Percentiles rank a stretch among this genome's conserved stretches.
These are phyloP conservation scores for Saccharum spontaneum DNA, from an alignment of 176 grass and related monocot species.

Conservation along the genomic window DNA sequence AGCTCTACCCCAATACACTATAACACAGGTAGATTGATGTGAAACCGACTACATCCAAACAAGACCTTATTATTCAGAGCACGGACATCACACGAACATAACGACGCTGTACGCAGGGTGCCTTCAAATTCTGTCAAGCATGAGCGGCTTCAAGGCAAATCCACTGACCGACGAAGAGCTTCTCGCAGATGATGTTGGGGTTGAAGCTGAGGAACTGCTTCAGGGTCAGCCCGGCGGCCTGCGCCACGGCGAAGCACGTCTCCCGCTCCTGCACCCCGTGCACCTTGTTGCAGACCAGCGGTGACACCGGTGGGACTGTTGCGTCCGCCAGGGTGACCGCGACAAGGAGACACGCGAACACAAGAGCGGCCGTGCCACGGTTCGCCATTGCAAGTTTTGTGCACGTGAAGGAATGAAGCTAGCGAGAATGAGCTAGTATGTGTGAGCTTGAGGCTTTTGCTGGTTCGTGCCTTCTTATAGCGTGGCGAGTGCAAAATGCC, in stretches of 20 bases:
- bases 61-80: slow-evolving; percentile 1
- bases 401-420: neutral
- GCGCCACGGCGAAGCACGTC: slow-evolving; percentile 31
- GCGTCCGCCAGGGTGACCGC: slow-evolving; percentile 11
- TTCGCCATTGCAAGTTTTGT: slow-evolving; percentile 39
- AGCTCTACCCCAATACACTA: too few relatives aligned
- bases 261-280: slow-evolving; percentile 26
- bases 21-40: too few relatives aligned
- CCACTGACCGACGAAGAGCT: slow-evolving; percentile 49
- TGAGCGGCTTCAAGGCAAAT: slow-evolving; percentile 20
- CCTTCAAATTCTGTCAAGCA: neutral
- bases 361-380: slow-evolving; percentile 6
- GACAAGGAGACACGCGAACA: slow-evolving; percentile 36
- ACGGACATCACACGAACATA: neutral
- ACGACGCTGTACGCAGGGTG: too few relatives aligned
- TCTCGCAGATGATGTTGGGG: slow-evolving; percentile 45
- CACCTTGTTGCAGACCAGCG: slow-evolving; percentile 29
- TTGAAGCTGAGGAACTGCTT: slow-evolving; percentile 39
- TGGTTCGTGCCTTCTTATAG: neutral
- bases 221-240: neutral
- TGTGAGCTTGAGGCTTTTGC: neutral
- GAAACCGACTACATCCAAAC: too few relatives aligned
- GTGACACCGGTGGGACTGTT: neutral
- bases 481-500: neutral
- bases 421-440: neutral